phyloP scores from a whole-genome alignment of 2,329 filamentous ascomycete species.

The Chaetomium olivaceum region DNA sequence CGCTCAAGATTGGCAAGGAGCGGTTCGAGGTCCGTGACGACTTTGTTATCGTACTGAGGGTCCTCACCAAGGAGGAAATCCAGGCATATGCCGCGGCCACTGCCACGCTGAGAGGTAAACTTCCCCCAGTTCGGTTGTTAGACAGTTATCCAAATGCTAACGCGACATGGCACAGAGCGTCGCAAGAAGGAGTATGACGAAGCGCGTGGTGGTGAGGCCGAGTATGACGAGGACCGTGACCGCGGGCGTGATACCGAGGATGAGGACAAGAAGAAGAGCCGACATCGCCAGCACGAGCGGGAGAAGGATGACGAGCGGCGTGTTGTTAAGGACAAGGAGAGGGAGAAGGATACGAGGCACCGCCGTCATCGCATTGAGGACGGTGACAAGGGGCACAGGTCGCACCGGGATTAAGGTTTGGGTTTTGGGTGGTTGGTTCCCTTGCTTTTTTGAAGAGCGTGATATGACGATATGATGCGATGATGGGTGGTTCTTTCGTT shows the following conservation, averaged over 20 bases:
- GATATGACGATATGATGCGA: conserved; percentile 17
- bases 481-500: background rate
- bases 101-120: conserved; percentile 73
- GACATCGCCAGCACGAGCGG: conserved; percentile 36
- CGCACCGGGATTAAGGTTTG: conserved; percentile 34
- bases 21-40: conserved; percentile 89
- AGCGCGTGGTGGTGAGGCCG: conserved; percentile 30
- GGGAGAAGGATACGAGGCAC: conserved; percentile 35
- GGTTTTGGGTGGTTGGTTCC: conserved; percentile 25
- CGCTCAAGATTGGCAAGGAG: conserved; percentile 82
- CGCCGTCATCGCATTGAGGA: conserved; percentile 37
- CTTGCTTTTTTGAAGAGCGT: background rate
- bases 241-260: conserved; percentile 40
- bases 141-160: conserved; percentile 8
- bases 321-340: conserved; percentile 34
- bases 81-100: conserved; percentile 82
- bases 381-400: conserved; percentile 32
- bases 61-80: conserved; percentile 86
- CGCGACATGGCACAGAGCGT: conserved; percentile 36
- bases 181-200: conserved; percentile 47
- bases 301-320: conserved; percentile 38
- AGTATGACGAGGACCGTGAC: conserved; percentile 36
- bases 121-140: conserved; percentile 16
- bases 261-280: conserved; percentile 34
- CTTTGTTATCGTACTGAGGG: conserved; percentile 88